phyloP scores from a whole-genome alignment of 1,139 yeast species.

The Nakaseomyces bracarensis region DNA sequence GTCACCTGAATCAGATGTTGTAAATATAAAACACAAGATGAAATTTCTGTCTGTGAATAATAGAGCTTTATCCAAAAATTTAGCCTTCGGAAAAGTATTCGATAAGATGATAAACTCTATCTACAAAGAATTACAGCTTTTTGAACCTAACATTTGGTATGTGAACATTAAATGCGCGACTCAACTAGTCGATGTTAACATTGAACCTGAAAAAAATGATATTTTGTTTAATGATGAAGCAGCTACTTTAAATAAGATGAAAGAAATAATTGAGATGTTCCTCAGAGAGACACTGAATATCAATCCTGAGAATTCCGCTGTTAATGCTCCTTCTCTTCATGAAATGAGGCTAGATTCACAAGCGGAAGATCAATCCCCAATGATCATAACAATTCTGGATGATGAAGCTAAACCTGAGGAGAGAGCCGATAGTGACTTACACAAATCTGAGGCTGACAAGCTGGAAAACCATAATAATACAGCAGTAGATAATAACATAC shows the following conservation, averaged over 20 bases:
- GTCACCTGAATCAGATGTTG: conserved; percentile 26
- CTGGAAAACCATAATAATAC: not conserved
- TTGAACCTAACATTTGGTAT: conserved; percentile 33
- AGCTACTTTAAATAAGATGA: conserved; percentile 12
- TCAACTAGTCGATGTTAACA: conserved; percentile 34
- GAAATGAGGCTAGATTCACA: conserved; percentile 1
- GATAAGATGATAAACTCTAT: conserved; percentile 20
- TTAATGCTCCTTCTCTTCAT: not conserved
- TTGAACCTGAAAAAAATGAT: conserved; percentile 42
- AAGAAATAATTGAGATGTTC: conserved; percentile 2
- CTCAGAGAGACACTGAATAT: conserved; percentile 6
- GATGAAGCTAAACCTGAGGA: not conserved
- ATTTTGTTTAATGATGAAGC: conserved; percentile 29
- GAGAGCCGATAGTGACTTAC: not conserved
- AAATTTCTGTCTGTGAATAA: conserved; percentile 33
- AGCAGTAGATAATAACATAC: not conserved
- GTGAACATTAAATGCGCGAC: conserved; percentile 17
- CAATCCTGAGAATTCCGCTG: not conserved
- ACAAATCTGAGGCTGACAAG: not conserved
- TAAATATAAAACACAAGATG: conserved; percentile 17
- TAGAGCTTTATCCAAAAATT: conserved; percentile 28
- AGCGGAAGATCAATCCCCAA: not conserved
- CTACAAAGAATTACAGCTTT: conserved; percentile 21
- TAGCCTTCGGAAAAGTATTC: conserved; percentile 30
- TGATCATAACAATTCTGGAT: not conserved